Percentiles rank a stretch among this genome's conserved stretches.
Evolutionary conservation across 805 yeast species (phyloP).

Genomic region (Candida nanaspora): DNA sequence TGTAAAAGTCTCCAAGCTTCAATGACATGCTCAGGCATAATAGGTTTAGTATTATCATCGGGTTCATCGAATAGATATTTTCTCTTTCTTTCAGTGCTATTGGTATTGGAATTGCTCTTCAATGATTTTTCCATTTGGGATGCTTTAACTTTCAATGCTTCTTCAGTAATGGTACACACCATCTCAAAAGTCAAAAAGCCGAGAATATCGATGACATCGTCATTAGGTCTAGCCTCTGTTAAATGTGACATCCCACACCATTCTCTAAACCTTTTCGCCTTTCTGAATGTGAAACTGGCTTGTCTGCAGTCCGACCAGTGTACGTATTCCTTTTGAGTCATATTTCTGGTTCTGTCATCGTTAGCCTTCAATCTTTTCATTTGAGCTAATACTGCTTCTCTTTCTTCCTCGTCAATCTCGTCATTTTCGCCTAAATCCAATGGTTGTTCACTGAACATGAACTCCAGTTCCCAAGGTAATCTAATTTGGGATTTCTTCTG

Average conservation of each 20-base stretch:
- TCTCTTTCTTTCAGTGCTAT: slow-evolving; percentile 32
- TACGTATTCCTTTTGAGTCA: slow-evolving; percentile 96
- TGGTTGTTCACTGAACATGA: slow-evolving; percentile 90
- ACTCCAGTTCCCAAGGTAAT: slow-evolving; percentile 92
- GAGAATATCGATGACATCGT: slow-evolving; percentile 91
- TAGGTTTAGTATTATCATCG: slow-evolving; percentile 72
- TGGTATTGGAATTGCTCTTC: slow-evolving; percentile 14
- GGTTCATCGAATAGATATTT: slow-evolving; percentile 80
- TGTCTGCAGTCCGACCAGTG: slow-evolving; percentile 99
- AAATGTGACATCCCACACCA: slow-evolving; percentile 88
- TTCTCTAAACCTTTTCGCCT: slow-evolving; percentile 88
- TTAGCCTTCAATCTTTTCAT: slow-evolving; percentile 83
- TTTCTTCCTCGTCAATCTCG: slow-evolving; percentile 70
- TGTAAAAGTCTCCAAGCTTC: slow-evolving; percentile 88
- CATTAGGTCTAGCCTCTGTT: slow-evolving; percentile 87
- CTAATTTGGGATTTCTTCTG: slow-evolving; percentile 72
- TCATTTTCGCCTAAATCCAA: slow-evolving; percentile 60
- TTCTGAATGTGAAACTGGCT: slow-evolving; percentile 92
- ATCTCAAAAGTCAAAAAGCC: slow-evolving; percentile 96
- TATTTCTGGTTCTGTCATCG: slow-evolving; percentile 84
- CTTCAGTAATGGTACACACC: slow-evolving; percentile 90
- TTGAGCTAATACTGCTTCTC: slow-evolving; percentile 85
- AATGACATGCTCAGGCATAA: slow-evolving; percentile 71
- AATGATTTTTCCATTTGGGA: background rate
- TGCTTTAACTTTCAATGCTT: slow-evolving; percentile 69